phyloP scores from a whole-genome alignment of 1,284 basidiomycete species.

The Fomes fomentarius region DNA sequence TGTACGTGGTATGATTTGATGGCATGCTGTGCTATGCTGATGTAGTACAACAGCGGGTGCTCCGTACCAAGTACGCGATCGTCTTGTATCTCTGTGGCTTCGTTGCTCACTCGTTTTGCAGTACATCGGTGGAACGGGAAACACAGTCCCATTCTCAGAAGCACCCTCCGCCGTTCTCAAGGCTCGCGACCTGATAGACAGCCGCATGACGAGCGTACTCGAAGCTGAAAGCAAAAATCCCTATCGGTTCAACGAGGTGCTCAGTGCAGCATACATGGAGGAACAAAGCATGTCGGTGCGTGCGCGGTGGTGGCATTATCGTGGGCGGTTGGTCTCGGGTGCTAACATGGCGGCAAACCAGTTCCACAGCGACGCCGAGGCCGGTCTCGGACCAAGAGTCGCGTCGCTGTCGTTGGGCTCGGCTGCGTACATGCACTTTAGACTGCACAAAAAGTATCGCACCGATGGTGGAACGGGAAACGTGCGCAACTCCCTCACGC shows the following conservation, averaged over 20 bases:
- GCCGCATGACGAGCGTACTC: slow-evolving; percentile 44
- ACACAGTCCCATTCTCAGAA: slow-evolving; percentile 64
- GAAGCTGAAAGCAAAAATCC: slow-evolving; percentile 29
- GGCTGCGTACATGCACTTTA: slow-evolving; percentile 76
- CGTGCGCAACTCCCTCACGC: slow-evolving; percentile 46
- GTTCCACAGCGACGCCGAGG: slow-evolving; percentile 80
- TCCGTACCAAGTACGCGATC: slow-evolving; percentile 61
- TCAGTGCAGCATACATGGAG: slow-evolving; percentile 82
- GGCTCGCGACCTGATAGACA: slow-evolving; percentile 61
- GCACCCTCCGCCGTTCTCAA: slow-evolving; percentile 59
- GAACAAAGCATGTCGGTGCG: slow-evolving; percentile 79
- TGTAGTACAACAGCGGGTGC: slow-evolving; percentile 55
- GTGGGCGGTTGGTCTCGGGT: no score
- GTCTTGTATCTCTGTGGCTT: background rate
- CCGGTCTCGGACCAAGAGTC: slow-evolving; percentile 68
- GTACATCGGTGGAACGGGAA: slow-evolving; percentile 76
- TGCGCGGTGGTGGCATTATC: no score
- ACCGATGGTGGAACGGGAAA: slow-evolving; percentile 37
- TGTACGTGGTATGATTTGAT: slow-evolving; percentile 47
- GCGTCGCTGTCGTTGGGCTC: slow-evolving; percentile 76
- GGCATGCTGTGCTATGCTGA: background rate
- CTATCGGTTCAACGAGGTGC: slow-evolving; percentile 71
- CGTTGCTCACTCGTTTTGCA: slow-evolving; percentile 31
- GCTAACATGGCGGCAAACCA: slow-evolving; percentile 28
- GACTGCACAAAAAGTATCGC: slow-evolving; percentile 42